Evolutionary conservation across 1,139 yeast species (phyloP).

Genomic region (Yamadazyma oceani): DNA sequence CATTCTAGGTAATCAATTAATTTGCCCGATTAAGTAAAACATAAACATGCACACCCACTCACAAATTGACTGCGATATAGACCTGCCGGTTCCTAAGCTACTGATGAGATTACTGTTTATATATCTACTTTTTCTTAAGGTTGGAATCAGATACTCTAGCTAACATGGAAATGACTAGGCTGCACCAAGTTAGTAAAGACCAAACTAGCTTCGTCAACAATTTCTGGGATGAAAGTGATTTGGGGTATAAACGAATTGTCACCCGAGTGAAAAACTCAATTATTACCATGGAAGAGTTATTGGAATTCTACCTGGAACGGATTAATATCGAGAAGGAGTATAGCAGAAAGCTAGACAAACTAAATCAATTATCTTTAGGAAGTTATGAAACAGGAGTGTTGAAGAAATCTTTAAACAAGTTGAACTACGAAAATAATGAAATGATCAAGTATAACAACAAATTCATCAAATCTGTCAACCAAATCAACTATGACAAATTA

Average conservation of each 20-base stretch:
- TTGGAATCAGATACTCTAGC: not conserved
- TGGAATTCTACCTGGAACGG: slow-evolving; percentile 49
- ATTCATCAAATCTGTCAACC: slow-evolving; percentile 32
- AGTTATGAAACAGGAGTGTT: slow-evolving; percentile 60
- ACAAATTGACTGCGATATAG: not conserved
- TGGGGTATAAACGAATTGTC: slow-evolving; percentile 34
- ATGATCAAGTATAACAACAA: slow-evolving; percentile 35
- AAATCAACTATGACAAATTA: slow-evolving; percentile 36
- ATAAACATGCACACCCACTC: slow-evolving; percentile 14
- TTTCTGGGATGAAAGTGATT: slow-evolving; percentile 45
- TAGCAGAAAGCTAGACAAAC: slow-evolving; percentile 48
- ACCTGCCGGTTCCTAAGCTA: no score
- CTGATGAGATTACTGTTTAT: no score
- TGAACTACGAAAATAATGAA: slow-evolving; percentile 50
- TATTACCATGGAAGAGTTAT: slow-evolving; percentile 41
- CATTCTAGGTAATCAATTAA: not conserved
- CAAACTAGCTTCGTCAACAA: slow-evolving; percentile 34
- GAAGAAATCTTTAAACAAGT: slow-evolving; percentile 57
- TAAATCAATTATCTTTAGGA: slow-evolving; percentile 53
- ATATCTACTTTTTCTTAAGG: no score
- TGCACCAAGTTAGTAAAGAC: not conserved
- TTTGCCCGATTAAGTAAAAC: slow-evolving; percentile 15
- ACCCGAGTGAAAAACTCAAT: slow-evolving; percentile 34
- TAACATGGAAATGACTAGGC: not conserved
- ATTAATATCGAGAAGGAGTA: slow-evolving; percentile 73